Evolutionary conservation across 106 monocot species (phyloP), one percentile per base, ranked within the genome.

Genomic region (Dendrobium nobile): DNA sequence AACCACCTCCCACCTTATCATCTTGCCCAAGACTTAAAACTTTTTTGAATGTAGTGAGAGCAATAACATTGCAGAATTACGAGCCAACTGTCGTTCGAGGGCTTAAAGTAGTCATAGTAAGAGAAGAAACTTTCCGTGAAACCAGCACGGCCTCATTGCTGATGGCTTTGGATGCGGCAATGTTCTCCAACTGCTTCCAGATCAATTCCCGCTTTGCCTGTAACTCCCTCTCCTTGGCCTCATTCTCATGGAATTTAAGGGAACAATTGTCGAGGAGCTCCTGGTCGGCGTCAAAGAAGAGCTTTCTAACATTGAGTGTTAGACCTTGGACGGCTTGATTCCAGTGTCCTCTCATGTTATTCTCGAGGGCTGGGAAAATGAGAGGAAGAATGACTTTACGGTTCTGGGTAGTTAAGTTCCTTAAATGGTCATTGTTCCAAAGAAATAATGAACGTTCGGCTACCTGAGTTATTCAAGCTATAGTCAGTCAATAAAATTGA

Each of bases 351-450:
- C 82, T 77, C 5, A 80, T 80, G 58, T 85, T 89, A 70, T 80
- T 87, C 67, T 89, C 89, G 73, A 89, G 31, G 26, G 85, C 67
- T 11, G 85, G 85, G 72, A 85, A 81, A 41, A 85, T 81, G n/a
- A 85, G 77, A 22, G 89, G 89, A 4, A 89, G 80, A 67, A 89
- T 85, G 43, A 85, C 80, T 65, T 74, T 83, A 1, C 82, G 79
- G 61, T 89, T 89, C 44, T 87, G 87, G 40, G 55, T 82, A 72
- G 87, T 89, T 75, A 89, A 41, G 78, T 80, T 84, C 15, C 80
- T 47, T 15, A 89, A 77, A 64, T 84, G 89, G 41, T 89, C 89
- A 37, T 89, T 89, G 75, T 89, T 89, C 89, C 89, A 89, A 4
- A 89, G 67, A 59, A 89, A 89, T 33, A 89, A 77, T 75, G 89